Evolutionary conservation across 1,139 yeast species (phyloP).

Genomic region (Yamadazyma spencermartinsiae): DNA sequence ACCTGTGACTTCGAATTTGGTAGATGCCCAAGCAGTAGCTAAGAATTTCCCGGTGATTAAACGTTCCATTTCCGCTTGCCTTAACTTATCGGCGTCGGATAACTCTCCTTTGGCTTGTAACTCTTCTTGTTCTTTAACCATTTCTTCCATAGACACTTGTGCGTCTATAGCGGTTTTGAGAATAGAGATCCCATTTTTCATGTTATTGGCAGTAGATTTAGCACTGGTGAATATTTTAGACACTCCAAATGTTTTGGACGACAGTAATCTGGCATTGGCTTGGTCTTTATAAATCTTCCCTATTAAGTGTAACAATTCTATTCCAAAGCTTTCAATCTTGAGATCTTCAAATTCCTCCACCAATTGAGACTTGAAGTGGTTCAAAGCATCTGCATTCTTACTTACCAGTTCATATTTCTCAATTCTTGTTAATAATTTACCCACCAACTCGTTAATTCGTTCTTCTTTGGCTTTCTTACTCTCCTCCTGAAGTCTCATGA

Average conservation of each 20-base stretch:
- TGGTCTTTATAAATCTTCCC: conserved; percentile 66
- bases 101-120: conserved; percentile 34
- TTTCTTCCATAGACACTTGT: conserved; percentile 38
- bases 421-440: conserved; percentile 45
- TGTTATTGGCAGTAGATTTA: conserved; percentile 38
- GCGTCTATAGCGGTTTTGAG: conserved; percentile 46
- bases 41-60: conserved; percentile 70
- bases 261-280: conserved; percentile 45
- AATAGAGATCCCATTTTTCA: conserved; percentile 41
- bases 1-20: conserved; percentile 71
- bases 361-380: conserved; percentile 40
- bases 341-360: conserved; percentile 60
- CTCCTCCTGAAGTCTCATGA: conserved; percentile 54
- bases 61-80: conserved; percentile 64
- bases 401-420: conserved; percentile 34
- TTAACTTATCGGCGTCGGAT: conserved; percentile 45
- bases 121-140: conserved; percentile 51
- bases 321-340: conserved; percentile 50
- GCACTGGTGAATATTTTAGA: conserved; percentile 54
- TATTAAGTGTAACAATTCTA: conserved; percentile 51
- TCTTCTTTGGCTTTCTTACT: conserved; percentile 53
- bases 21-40: conserved; percentile 79
- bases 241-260: conserved; percentile 47
- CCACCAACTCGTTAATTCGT: conserved; percentile 54
- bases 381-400: conserved; percentile 33